Base-by-base conservation (phyloP, 2,329 filamentous ascomycete genomes). In the Pestalotiopsis sp. region DNA sequence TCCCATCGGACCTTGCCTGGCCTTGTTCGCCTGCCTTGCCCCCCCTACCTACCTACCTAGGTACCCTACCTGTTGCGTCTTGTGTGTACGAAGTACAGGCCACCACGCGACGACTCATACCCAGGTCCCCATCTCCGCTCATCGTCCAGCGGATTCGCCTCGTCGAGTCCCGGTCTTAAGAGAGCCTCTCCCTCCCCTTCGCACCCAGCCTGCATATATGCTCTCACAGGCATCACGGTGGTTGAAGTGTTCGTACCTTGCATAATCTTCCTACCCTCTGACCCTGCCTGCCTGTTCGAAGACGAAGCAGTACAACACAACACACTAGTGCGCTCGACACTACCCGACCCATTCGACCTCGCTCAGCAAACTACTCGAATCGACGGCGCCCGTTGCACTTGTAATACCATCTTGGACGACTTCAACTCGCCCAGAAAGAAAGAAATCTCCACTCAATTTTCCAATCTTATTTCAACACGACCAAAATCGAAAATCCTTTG, bases 201-300 rank as follows among this genome's bases (percentile, higher is more conserved):
- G 39, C 56, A 56, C 68, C 62, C 60, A 65, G 56, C 70, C 68
- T 68, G 68, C 68, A 66, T 67, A 67, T 68, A 70, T 71, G 75
- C 69, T 67, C 64, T 65, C 65, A 56, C 71, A 69, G 68, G 70
- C 69, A 72, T 69, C 71, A 68, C 57, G 68, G 73, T 73, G 74
- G 74, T 75, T 74, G 72, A 72, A 75, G 71, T 65, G 67, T 52
- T 57, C 57, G 65, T 66, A 77, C 75, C 76, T 78, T 78, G 76
- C 76, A 78, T 77, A 75, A 76, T 71, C 65, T 61, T 69, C 71
- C 65, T 61, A 69, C 68, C 66, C 67, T 40, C 66, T 56, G 44
- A 66, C 52, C 40, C 44, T 63, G 40, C 20, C 57, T 69, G 60
- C 66, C 39, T 44, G 39, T 58, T 66, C 39, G 26, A n/a, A 20